Base-by-base conservation (phyloP, 306 rosid genomes). In the Purshia tridentata region DNA sequence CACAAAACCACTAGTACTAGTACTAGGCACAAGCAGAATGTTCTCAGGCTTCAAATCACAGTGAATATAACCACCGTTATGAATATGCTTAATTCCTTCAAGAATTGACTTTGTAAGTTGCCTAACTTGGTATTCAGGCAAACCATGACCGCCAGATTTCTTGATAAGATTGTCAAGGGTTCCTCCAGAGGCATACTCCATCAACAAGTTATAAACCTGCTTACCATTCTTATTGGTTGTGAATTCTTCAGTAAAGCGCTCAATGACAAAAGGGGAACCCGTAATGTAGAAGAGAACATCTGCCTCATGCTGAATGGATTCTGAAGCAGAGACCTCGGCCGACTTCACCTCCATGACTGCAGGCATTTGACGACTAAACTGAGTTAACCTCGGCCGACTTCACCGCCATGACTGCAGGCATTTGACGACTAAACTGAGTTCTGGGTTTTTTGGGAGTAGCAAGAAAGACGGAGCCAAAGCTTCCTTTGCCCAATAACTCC, bases 361-460 rank as follows among this genome's bases (percentile, higher is more conserved):
- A n/a, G n/a, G n/a, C n/a, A n/a, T n/a, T n/a, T n/a, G n/a, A n/a
- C n/a, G n/a, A n/a, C n/a, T n/a, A n/a, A n/a, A n/a, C n/a, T n/a
- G n/a, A n/a, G n/a, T n/a, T n/a, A n/a, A 80, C 20, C 50, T 80
- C 80, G 0, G 80, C 79, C 16, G 83, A 74, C 15, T 80, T 80
- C 6, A 74, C 80, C 0, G 83, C 83, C 80, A 80, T 80, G 10
- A 65, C 23, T 1, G 69, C 16, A 39, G 83, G 83, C n/a, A 80
- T 52, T 61, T 13, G 22, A 52, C 51, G 6, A 44, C 47, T 52
- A 10, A 4, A 72, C 47, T n/a, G 35, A 29, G 35, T 29, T 29
- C 35, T 29, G 35, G 54, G 68, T 52, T 50, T 74, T 45, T 68
- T 76, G 19, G 59, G 47, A 67, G 75, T 66, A 9, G 84, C 84